Evolutionary conservation across 371 early-diverging fungal species (phyloP).

Genomic region (Apophysomyces trapeziformis): DNA sequence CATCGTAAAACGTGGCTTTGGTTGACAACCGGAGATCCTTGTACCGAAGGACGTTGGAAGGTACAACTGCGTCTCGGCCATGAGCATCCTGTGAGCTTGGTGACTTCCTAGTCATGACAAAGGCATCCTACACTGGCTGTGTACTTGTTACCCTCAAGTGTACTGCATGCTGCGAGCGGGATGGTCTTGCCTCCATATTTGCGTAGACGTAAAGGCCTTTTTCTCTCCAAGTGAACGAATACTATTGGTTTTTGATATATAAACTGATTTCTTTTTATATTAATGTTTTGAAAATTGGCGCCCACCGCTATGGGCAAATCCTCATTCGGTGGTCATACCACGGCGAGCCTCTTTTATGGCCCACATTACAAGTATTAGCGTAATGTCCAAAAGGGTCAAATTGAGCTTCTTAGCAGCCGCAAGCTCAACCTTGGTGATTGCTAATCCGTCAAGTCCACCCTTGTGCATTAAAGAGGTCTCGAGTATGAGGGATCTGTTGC

Average conservation of each 20-base stretch:
- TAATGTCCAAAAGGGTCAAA: not conserved
- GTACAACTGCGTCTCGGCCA: conserved; percentile 5
- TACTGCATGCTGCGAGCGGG: conserved; percentile 5
- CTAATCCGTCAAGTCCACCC: conserved; percentile 3
- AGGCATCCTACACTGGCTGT: conserved; percentile 9
- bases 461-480: conserved; percentile 1
- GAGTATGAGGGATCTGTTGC: not conserved
- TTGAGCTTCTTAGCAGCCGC: not conserved
- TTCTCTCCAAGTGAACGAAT: not conserved
- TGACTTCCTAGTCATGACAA: conserved; percentile 8
- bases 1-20: conserved; percentile 1
- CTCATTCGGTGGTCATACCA: not conserved
- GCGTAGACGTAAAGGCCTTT: not conserved
- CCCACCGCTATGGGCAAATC: not conserved
- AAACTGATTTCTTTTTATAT: conserved; percentile 3
- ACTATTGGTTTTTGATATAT: not conserved
- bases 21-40: not conserved
- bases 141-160: conserved; percentile 10
- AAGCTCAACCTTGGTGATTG: conserved; percentile 3
- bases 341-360: not conserved
- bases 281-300: conserved; percentile 4
- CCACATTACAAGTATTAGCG: not conserved
- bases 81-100: conserved; percentile 10
- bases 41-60: conserved; percentile 2
- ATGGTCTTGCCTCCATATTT: conserved; percentile 1